These are phyloP conservation scores for Histomonas meleagridis DNA, from an alignment of 208 protist genomes.

Conservation along the genomic window DNA sequence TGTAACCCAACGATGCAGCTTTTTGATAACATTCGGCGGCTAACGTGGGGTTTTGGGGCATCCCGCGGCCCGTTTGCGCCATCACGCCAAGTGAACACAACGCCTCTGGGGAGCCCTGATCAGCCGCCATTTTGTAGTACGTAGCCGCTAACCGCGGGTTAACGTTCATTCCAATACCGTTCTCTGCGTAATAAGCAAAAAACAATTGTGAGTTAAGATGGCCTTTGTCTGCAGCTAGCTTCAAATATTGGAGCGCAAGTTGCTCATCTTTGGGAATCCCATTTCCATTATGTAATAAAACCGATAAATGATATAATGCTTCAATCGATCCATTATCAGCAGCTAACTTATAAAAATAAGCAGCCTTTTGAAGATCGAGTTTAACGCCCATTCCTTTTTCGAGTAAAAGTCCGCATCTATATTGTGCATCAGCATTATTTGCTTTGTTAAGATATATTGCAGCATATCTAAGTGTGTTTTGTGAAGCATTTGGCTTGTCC, in stretches of 20 bases:
- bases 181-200: neutral
- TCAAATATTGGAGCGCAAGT: neutral
- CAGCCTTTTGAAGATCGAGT: neutral
- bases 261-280: neutral
- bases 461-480: neutral
- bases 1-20: neutral
- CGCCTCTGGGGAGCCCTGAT: neutral
- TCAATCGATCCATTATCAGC: neutral
- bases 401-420: neutral
- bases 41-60: neutral
- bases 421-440: neutral
- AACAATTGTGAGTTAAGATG: neutral
- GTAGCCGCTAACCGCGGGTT: neutral
- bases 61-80: neutral
- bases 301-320: neutral
- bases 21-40: neutral
- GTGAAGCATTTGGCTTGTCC: neutral
- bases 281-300: neutral
- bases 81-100: neutral
- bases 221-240: neutral
- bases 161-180: neutral
- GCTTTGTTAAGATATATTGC: neutral
- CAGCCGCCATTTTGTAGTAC: constrained; percentile 10
- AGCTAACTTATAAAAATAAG: neutral
- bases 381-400: neutral